Evolutionary conservation across 495 filamentous ascomycete species (phyloP).

Genomic region (Podospora fimiseda): DNA sequence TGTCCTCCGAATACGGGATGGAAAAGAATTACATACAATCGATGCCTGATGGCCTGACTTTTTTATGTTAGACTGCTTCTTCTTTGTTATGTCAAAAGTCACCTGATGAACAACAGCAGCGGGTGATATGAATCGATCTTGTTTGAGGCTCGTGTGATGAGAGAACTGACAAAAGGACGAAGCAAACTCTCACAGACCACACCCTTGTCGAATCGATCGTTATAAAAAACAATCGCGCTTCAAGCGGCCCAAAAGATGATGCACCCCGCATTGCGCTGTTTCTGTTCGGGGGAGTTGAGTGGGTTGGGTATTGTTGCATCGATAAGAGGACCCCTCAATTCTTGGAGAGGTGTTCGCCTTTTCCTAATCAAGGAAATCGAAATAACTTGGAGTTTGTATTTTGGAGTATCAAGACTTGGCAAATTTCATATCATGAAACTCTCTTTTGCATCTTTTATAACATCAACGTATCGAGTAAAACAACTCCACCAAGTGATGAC

Average conservation of each 20-base stretch:
- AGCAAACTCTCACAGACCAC: background rate
- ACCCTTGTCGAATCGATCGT: conserved; percentile 4
- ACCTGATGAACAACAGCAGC: conserved; percentile 1
- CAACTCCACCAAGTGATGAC: background rate
- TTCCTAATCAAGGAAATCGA: background rate
- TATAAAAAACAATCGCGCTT: background rate
- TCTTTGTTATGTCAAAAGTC: background rate
- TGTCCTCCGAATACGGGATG: too few relatives aligned
- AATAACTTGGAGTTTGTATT: too few relatives aligned
- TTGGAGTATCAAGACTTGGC: too few relatives aligned
- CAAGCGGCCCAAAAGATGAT: background rate
- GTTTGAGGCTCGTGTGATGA: background rate
- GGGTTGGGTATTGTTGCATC: background rate
- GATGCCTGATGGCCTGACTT: background rate
- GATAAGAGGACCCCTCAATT: background rate
- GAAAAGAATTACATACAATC: too few relatives aligned
- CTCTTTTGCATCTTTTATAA: background rate
- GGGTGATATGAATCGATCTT: too few relatives aligned
- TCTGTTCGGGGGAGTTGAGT: background rate
- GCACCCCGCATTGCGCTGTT: conserved; percentile 1
- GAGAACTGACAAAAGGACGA: background rate
- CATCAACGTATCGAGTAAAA: background rate
- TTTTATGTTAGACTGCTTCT: too few relatives aligned
- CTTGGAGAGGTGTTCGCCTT: background rate
- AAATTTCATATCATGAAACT: too few relatives aligned